Evolutionary conservation across 2,329 filamentous ascomycete genomes (phyloP), one percentile per base, ranked within the genome.

Genomic region (Onygenales sp.): DNA sequence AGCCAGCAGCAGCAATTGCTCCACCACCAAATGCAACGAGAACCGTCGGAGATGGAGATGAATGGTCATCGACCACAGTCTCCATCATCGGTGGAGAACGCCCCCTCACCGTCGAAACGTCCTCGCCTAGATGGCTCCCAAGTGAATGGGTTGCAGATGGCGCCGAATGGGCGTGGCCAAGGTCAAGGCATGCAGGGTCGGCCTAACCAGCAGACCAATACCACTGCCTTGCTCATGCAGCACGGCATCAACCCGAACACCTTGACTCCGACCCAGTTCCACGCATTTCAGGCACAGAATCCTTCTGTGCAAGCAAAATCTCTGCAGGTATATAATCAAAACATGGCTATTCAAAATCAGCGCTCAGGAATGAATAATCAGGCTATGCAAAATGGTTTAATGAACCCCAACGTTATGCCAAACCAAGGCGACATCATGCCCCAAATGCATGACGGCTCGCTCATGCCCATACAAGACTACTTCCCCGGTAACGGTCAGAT

Each of bases 41-140:
- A 95, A 63, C 87, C 88, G 52, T 92, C 89, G 13, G 84, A 86
- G 58, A 89, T 93, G 81, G 89, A 95, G 63, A 86, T 86, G 69
- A 89, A 86, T 70, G 87, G 86, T 56, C 84, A 85, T 60, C 83
- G 90, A 55, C 85, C 89, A 32, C 84, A 85, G 54, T 95, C 92
- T 36, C 92, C 92, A 7, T 83, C 84, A 50, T 85, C 86, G 39
- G 85, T 84, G 52, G 91, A 96, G 51, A 93, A 93, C 64, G 90
- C 89, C 31, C 89, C 90, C 4, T 97, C 92, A 35, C 92, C 92
- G 2, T 92, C 87, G 58, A 97, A 97, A 75, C 82, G 91, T 64
- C 88, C 85, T 54, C 87, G 91, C 54, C 80, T 95, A 56, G 88
- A 91, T 59, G 84, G 85, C 64, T 78, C 78, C 36, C 78, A 79